Conservation (phyloP, 345 rosid genomes). For the Eucalyptus sideroxylon region DNA sequence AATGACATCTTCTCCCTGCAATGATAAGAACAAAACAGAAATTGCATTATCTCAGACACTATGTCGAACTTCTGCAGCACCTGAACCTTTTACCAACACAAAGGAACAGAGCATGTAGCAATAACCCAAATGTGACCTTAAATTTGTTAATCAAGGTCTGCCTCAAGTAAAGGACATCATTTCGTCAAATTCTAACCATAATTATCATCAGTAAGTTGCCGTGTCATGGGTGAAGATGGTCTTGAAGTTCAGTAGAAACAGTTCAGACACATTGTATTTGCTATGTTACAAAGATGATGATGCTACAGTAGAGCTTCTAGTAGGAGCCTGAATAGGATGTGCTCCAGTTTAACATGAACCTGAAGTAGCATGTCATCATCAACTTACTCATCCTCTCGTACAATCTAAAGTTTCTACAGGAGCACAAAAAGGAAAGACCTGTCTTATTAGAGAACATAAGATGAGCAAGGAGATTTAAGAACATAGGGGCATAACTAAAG, state of each 20-base stretch:
- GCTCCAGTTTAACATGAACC: background rate
- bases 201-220: background rate
- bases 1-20: conserved; percentile 76
- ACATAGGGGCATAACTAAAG: background rate
- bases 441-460: background rate
- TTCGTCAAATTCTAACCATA: background rate
- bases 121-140: background rate
- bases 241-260: no score
- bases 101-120: background rate
- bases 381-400: background rate
- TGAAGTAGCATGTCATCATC: background rate
- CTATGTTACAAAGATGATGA: background rate
- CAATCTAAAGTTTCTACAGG: background rate
- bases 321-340: background rate
- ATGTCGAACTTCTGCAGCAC: background rate
- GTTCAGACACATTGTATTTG: background rate
- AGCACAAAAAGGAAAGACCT: background rate
- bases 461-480: no score
- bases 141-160: background rate
- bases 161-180: background rate
- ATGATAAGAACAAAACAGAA: background rate
- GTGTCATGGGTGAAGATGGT: background rate
- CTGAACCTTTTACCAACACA: background rate
- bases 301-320: background rate
- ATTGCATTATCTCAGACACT: background rate